These are phyloP conservation scores for Schizochytrium sp. DNA, from an alignment of 108 stramenopile genomes.

Conservation along the genomic window DNA sequence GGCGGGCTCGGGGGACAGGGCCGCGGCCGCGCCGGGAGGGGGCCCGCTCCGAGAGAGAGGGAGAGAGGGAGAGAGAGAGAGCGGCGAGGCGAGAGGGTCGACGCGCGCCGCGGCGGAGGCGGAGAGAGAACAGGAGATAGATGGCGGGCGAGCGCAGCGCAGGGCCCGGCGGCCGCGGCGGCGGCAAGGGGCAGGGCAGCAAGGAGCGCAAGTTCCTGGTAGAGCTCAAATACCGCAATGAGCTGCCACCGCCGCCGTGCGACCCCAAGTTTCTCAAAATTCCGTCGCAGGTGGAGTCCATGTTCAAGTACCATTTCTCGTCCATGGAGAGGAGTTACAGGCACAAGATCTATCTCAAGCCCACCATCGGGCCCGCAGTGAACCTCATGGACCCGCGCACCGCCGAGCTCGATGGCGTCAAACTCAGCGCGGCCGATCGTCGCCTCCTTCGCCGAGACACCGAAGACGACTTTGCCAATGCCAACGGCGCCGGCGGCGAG, in stretches of 20 bases:
- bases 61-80: too few species aligned
- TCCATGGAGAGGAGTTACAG: background rate
- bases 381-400: slow-evolving; percentile 4
- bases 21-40: too few species aligned
- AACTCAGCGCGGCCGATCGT: background rate
- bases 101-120: too few species aligned
- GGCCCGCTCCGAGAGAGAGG: too few species aligned
- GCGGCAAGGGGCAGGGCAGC: too few species aligned
- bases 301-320: slow-evolving; percentile 10
- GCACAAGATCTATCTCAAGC: background rate
- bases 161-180: too few species aligned
- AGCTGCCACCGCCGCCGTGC: background rate
- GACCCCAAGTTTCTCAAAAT: slow-evolving; percentile 4
- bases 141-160: too few species aligned
- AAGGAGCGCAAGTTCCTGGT: background rate
- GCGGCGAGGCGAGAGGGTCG: too few species aligned
- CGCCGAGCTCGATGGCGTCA: background rate
- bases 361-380: background rate
- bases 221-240: background rate
- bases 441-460: background rate
- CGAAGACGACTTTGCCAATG: background rate
- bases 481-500: background rate
- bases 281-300: background rate
- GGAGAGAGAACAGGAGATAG: too few species aligned
- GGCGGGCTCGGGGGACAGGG: too few species aligned